phyloP scores from a whole-genome alignment of 2,329 filamentous ascomycete species.

The Xylaria sp. region DNA sequence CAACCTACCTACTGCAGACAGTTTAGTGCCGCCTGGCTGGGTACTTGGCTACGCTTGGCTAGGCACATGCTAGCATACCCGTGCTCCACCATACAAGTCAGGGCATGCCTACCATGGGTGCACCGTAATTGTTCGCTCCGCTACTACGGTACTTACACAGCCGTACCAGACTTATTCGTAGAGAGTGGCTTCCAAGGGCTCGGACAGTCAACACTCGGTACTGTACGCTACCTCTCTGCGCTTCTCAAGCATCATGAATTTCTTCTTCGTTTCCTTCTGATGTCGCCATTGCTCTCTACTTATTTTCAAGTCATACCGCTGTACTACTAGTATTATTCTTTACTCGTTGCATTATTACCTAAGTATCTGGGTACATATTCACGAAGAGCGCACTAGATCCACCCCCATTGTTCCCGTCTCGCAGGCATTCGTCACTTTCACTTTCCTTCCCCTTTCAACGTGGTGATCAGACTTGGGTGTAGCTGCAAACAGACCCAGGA shows the following conservation, averaged over 20 bases:
- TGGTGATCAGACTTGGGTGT: conserved; percentile 28
- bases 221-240: background rate
- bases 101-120: background rate
- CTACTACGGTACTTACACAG: background rate
- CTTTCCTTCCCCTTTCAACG: conserved; percentile 8
- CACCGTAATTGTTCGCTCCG: background rate
- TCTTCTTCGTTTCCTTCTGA: conserved; percentile 11
- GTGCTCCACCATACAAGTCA: conserved; percentile 4
- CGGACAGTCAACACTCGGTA: background rate
- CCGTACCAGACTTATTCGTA: background rate
- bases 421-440: background rate
- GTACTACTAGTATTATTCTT: background rate
- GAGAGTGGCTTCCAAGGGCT: background rate
- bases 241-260: background rate
- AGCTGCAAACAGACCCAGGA: conserved; percentile 21
- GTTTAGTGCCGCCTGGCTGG: background rate
- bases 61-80: background rate
- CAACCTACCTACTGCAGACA: conserved; percentile 1
- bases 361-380: background rate
- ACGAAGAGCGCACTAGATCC: conserved; percentile 1
- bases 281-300: conserved; percentile 21
- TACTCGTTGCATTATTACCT: background rate
- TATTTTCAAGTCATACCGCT: background rate
- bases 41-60: background rate
- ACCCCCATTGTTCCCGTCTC: conserved; percentile 12